phyloP scores from a whole-genome alignment of 306 rosid genomes.

The Crataegus laevigata region DNA sequence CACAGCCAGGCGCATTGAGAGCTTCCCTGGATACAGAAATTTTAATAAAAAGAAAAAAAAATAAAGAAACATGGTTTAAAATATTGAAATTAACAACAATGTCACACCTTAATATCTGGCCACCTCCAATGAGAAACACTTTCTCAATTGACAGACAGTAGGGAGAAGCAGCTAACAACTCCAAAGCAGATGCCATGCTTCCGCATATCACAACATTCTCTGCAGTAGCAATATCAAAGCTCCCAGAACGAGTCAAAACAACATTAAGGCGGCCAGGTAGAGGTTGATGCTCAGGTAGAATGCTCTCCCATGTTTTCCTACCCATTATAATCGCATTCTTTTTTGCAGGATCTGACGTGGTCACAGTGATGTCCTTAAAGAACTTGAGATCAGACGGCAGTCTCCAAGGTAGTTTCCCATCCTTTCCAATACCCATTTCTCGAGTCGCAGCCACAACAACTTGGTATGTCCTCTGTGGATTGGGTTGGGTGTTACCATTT shows the following conservation, averaged over 20 bases:
- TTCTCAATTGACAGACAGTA: slow-evolving; percentile 86
- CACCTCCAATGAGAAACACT: slow-evolving; percentile 91
- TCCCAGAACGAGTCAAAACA: slow-evolving; percentile 89
- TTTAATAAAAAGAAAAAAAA: slow-evolving; percentile 11
- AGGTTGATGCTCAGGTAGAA: slow-evolving; percentile 58
- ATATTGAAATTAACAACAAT: slow-evolving; percentile 5
- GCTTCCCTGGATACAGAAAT: slow-evolving; percentile 61
- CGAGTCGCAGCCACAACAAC: slow-evolving; percentile 79
- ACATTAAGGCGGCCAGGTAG: slow-evolving; percentile 84
- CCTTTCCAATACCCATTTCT: slow-evolving; percentile 83
- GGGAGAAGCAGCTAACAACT: slow-evolving; percentile 81
- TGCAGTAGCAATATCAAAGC: slow-evolving; percentile 84
- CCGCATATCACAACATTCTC: slow-evolving; percentile 92
- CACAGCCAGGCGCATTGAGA: slow-evolving; percentile 81
- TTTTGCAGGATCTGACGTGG: slow-evolving; percentile 67
- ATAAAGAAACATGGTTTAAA: neutral
- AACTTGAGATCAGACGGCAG: slow-evolving; percentile 72
- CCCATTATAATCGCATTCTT: slow-evolving; percentile 94
- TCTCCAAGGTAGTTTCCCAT: slow-evolving; percentile 81
- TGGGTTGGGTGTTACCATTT: slow-evolving; percentile 34
- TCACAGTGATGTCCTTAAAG: slow-evolving; percentile 57
- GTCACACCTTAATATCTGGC: slow-evolving; percentile 64
- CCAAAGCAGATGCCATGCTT: slow-evolving; percentile 82
- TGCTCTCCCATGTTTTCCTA: slow-evolving; percentile 88
- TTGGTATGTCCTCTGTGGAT: slow-evolving; percentile 80